These are phyloP conservation scores for Paxillus involutus DNA, from an alignment of 768 basidiomycete species.

Conservation along the genomic window DNA sequence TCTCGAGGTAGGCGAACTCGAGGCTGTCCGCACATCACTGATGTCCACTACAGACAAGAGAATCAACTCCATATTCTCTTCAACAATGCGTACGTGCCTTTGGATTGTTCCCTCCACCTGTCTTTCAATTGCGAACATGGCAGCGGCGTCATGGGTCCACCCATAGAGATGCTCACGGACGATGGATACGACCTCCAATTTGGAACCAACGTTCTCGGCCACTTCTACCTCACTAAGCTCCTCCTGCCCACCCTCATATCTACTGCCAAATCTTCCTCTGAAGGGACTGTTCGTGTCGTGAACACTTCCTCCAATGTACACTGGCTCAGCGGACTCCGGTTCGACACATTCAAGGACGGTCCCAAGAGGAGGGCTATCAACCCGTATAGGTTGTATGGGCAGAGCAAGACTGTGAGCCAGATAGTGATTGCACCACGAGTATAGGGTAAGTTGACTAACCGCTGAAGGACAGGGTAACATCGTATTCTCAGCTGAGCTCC, in stretches of 20 bases:
- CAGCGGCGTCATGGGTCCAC: conserved; percentile 26
- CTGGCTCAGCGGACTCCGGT: conserved; percentile 24
- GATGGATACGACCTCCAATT: conserved; percentile 37
- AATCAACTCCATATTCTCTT: conserved; percentile 19
- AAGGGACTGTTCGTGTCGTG: conserved; percentile 31
- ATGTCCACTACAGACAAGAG: conserved; percentile 11
- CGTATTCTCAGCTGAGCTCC: conserved; percentile 45
- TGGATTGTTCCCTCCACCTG: neutral
- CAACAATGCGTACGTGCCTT: conserved; percentile 27
- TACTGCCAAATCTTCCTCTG: conserved; percentile 22
- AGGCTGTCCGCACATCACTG: neutral
- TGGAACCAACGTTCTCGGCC: conserved; percentile 30
- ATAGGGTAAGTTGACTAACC: neutral
- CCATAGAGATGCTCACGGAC: conserved; percentile 17
- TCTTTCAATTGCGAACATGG: neutral
- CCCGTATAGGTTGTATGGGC: conserved; percentile 27
- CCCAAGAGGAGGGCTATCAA: conserved; percentile 31
- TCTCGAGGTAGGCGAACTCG: conserved; percentile 19
- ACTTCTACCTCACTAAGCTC: conserved; percentile 21
- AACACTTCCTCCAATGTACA: conserved; percentile 25
- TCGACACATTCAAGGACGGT: conserved; percentile 39
- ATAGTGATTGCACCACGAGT: neutral
- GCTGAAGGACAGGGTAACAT: conserved; percentile 38
- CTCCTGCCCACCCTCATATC: conserved; percentile 23
- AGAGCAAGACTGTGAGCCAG: conserved; percentile 16